Conservation (phyloP, 176 grass and related monocot genomes). For the Ensete glaucum region DNA sequence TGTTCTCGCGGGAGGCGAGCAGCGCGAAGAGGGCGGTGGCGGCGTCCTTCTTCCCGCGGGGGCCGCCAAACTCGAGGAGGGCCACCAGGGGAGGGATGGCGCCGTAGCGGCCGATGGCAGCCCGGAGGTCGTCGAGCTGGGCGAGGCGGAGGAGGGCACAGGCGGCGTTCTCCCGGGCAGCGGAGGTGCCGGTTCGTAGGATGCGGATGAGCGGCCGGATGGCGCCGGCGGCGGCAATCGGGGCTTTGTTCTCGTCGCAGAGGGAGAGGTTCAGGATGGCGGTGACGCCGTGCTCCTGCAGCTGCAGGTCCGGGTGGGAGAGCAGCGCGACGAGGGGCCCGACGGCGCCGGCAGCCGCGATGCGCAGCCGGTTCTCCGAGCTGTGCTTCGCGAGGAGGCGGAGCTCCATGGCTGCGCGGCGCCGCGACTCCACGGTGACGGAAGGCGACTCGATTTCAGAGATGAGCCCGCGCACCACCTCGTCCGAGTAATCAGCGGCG, state of each 20-base stretch:
- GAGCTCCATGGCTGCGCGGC: slow-evolving; percentile 1
- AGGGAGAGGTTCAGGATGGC: slow-evolving; percentile 7
- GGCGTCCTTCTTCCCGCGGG: slow-evolving; percentile 13
- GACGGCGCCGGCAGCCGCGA: not conserved
- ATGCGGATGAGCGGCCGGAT: slow-evolving; percentile 4
- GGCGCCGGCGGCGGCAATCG: not conserved
- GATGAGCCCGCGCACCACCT: not conserved
- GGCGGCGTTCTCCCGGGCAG: slow-evolving; percentile 7
- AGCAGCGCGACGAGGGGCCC: slow-evolving; percentile 4
- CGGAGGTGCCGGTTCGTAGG: not conserved
- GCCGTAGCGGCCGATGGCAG: slow-evolving; percentile 5
- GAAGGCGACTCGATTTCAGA: slow-evolving; percentile 5
- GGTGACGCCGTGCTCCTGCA: slow-evolving; percentile 11
- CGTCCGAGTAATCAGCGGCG: not conserved
- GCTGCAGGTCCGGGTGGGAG: not conserved
- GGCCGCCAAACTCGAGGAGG: not conserved
- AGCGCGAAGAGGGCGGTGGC: slow-evolving; percentile 6
- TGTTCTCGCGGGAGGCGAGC: slow-evolving; percentile 4
- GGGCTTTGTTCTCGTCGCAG: slow-evolving; percentile 3
- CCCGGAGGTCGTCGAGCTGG: slow-evolving; percentile 3
- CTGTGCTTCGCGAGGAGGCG: slow-evolving; percentile 8
- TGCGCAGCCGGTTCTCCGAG: not conserved
- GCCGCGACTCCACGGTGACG: slow-evolving; percentile 9
- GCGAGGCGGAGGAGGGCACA: slow-evolving; percentile 1
- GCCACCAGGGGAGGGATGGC: not conserved